Evolutionary conservation across 179 eudicot genomes (phyloP), one percentile per base, ranked within the genome.

Genomic region (Nepenthes alata): DNA sequence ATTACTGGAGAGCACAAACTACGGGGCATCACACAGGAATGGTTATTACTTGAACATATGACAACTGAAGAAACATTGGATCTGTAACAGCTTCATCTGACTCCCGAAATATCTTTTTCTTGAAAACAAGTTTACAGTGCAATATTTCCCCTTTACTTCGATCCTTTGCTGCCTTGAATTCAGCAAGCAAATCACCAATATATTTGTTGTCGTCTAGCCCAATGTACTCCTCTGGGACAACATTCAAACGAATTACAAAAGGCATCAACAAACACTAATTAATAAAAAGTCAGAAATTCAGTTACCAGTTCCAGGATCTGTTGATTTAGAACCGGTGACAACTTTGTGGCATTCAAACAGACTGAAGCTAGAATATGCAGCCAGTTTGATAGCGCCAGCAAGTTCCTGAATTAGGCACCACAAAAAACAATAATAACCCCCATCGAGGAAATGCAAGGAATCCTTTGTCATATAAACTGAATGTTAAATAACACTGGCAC

Each of bases 21-120:
- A 41, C 38, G 25, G 49, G 35, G 36, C 14, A 13, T 15, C 34
- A 51, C 2, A 2, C 38, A 36, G 6, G 25, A 25, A 16, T 13
- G 48, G 38, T 56, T 53, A 76, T 49, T 81, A 90, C 99, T 71
- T 94, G 99, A 67, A 94, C 97, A 74, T 94, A 94, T 15, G 84
- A 94, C 73, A 94, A 76, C 72, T 94, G 99, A 68, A 84, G 81
- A 81, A 94, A 94, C 99, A 94, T 94, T 45, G 97, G 94, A 57
- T 94, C 99, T 48, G 83, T 77, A 55, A 90, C 83, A 74, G 94
- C 83, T 77, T 94, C 97, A 79, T 94, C 99, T 13, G 97, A 85
- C 71, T 94, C 99, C 59, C 99, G 83, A 70, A 94, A 94, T 47
- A 87, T 76, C 82, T 84, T 94, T 71, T 91, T 90, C 72, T 94